These are phyloP conservation scores for Podaxis sp. DNA, from an alignment of 768 basidiomycete genomes.

Conservation along the genomic window DNA sequence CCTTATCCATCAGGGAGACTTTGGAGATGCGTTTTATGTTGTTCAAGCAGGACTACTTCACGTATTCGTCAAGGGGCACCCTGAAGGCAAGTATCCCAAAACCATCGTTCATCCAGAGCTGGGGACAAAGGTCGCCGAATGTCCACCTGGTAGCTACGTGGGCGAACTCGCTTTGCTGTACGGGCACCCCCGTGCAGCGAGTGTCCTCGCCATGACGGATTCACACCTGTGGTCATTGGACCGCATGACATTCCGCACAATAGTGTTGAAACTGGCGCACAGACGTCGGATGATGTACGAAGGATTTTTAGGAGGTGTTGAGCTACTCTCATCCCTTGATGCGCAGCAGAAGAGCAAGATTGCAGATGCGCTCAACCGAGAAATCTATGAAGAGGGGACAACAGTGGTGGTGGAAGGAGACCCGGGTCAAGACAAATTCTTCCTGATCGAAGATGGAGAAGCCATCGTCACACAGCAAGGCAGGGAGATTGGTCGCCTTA, in stretches of 20 bases:
- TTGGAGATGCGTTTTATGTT: slow-evolving; percentile 96
- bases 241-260: slow-evolving; percentile 96
- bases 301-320: slow-evolving; percentile 87
- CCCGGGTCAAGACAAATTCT: slow-evolving; percentile 95
- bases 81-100: slow-evolving; percentile 52
- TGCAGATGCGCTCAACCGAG: slow-evolving; percentile 89
- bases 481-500: slow-evolving; percentile 68
- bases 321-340: slow-evolving; percentile 80
- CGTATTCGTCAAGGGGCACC: slow-evolving; percentile 53
- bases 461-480: slow-evolving; percentile 72
- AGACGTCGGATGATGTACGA: slow-evolving; percentile 95
- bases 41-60: slow-evolving; percentile 86
- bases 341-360: slow-evolving; percentile 93
- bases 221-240: slow-evolving; percentile 94
- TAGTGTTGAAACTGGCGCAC: slow-evolving; percentile 91
- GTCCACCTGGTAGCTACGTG: slow-evolving; percentile 81
- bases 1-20: slow-evolving; percentile 96
- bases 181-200: slow-evolving; percentile 92
- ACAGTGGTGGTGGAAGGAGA: slow-evolving; percentile 91
- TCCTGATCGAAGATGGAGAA: slow-evolving; percentile 85
- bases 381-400: slow-evolving; percentile 77
- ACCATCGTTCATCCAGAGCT: slow-evolving; percentile 65
- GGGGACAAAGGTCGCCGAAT: slow-evolving; percentile 82
- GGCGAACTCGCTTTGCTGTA: slow-evolving; percentile 99
- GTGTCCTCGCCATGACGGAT: slow-evolving; percentile 78